A percentile compares a stretch with the other conserved stretches of the same genome.
Conservation (phyloP, 23 red algal genomes). For the Rhodosorus marinus region DNA sequence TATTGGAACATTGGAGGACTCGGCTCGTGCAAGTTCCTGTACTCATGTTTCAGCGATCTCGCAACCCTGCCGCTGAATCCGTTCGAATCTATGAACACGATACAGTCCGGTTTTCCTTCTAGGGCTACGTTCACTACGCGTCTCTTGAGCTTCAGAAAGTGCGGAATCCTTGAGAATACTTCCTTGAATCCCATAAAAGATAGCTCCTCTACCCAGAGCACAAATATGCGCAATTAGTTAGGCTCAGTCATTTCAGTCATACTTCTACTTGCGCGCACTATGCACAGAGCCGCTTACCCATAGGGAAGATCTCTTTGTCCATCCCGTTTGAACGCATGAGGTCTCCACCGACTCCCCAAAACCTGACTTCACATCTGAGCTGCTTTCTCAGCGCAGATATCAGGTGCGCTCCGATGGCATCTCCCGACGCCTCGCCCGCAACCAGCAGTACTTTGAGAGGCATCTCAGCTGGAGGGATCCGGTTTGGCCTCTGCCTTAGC, state of each 20-base stretch:
- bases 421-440: background rate
- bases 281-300: background rate
- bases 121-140: background rate
- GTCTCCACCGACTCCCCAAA: background rate
- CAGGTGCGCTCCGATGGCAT: background rate
- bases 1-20: background rate
- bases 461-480: too few species aligned
- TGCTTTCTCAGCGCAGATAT: background rate
- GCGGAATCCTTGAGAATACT: background rate
- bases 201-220: background rate
- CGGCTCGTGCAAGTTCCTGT: background rate
- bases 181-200: background rate
- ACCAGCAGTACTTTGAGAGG: too few species aligned
- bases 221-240: background rate
- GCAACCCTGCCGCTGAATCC: background rate
- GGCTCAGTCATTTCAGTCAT: too few species aligned
- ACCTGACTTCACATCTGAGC: background rate
- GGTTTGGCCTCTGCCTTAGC: too few species aligned
- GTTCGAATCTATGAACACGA: background rate
- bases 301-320: background rate
- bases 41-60: background rate
- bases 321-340: background rate
- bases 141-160: background rate
- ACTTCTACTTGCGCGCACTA: background rate
- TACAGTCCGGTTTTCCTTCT: background rate